Base-by-base conservation (phyloP, 1,284 basidiomycete genomes). In the Leccinum pachyderme region DNA sequence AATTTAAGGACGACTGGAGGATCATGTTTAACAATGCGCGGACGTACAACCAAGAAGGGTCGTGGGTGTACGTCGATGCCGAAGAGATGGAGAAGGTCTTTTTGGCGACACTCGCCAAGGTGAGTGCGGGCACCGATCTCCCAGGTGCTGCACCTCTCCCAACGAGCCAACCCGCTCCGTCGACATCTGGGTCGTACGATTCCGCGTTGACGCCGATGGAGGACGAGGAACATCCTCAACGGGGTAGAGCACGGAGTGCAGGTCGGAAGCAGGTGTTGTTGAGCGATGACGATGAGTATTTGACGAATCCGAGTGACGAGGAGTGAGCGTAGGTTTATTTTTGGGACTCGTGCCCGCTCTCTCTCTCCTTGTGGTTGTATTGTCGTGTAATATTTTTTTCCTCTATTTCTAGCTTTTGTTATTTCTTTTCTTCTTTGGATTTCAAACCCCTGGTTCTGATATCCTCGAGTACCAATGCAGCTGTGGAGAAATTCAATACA, bases 1-100 rank as follows among this genome's bases (percentile, higher is more conserved):
- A 81, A 49, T 95, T 88, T 76, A 80, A 82, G 52, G 83, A 85
- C 49, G 95, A 98, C 73, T 93, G 93, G 81, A 77, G 79, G 62
- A 81, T 94, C 50, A 94, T 98, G 88, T 96, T 96, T 73, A 81
- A 84, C 69, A 99, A 99, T 68, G 95, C 96, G 5, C 84, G 90
- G 66, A 90, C 84, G 41, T 96, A 94, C 76, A 92, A 95, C 72
- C 85, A 87, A 68, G 90, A 92, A 72, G 89, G 86, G 2, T 93
- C 91, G 0, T 90, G 92, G 87, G 95, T 98, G 29, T 97, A 94
- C 75, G 81, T 91, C 61, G 94, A 98, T 61, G 95, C 96, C 2
- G 86, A 92, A 52, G 89, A 91, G 73, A 92, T 96, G 87, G 89
- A 95, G 75, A 89, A 87, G 65, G 86, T 87, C 49, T 92, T 95